These are phyloP conservation scores for Pseudoneurospora amorphoporcata DNA, from an alignment of 495 filamentous ascomycete species.

Conservation along the genomic window DNA sequence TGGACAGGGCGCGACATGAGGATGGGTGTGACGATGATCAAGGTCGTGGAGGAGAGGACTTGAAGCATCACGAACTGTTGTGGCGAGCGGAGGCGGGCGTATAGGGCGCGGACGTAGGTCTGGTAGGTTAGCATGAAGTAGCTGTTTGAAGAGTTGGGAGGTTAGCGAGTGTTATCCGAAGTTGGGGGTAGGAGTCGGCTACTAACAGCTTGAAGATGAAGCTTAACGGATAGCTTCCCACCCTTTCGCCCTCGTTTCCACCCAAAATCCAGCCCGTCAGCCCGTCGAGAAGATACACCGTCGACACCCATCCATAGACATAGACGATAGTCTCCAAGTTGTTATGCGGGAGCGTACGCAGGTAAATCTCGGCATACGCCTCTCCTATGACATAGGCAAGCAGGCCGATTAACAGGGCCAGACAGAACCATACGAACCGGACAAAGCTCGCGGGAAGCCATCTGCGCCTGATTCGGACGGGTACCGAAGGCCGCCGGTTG, in stretches of 20 bases:
- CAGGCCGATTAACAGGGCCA: slow-evolving; percentile 47
- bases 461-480: slow-evolving; percentile 29
- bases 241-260: slow-evolving; percentile 44
- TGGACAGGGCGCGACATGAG: slow-evolving; percentile 50
- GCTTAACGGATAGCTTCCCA: slow-evolving; percentile 52
- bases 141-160: slow-evolving; percentile 23
- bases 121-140: slow-evolving; percentile 59
- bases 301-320: slow-evolving; percentile 56
- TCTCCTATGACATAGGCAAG: slow-evolving; percentile 53
- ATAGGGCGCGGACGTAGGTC: slow-evolving; percentile 59
- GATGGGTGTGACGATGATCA: slow-evolving; percentile 49
- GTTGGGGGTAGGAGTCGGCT: not conserved
- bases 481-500: slow-evolving; percentile 13
- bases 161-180: not conserved
- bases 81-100: slow-evolving; percentile 50
- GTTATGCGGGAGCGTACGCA: slow-evolving; percentile 52
- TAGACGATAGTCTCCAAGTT: slow-evolving; percentile 54
- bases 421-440: slow-evolving; percentile 57
- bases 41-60: slow-evolving; percentile 42
- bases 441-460: slow-evolving; percentile 53
- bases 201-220: slow-evolving; percentile 54
- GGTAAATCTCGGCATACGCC: slow-evolving; percentile 56
- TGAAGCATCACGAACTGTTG: slow-evolving; percentile 51
- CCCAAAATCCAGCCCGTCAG: slow-evolving; percentile 54
- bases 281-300: slow-evolving; percentile 48